These are phyloP conservation scores for Oldenlandia corymbosa DNA, from an alignment of 257 asterid genomes.

Conservation along the genomic window DNA sequence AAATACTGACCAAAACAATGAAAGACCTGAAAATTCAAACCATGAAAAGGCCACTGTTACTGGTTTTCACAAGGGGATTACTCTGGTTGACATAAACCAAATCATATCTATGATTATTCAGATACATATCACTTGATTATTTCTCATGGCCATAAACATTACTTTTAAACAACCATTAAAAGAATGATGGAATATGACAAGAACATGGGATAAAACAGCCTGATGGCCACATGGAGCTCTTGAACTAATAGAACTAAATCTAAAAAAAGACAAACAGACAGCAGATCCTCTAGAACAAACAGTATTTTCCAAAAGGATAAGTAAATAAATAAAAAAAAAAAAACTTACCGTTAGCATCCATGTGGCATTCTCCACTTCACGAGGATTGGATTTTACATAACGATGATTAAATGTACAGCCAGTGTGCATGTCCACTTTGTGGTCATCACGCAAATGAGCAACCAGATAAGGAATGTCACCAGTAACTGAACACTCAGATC, in stretches of 20 bases:
- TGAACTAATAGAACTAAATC: too few species aligned
- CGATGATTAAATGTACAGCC: slow-evolving; percentile 86
- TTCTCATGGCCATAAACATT: too few species aligned
- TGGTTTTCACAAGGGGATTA: background rate
- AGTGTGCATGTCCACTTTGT: slow-evolving; percentile 85
- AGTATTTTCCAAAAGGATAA: background rate
- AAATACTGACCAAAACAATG: slow-evolving; percentile 74
- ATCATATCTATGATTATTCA: background rate
- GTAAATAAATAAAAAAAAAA: background rate
- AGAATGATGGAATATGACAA: background rate
- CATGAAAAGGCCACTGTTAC: background rate
- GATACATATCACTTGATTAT: too few species aligned
- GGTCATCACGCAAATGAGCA: slow-evolving; percentile 74
- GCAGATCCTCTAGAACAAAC: slow-evolving; percentile 1
- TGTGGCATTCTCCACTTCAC: slow-evolving; percentile 81
- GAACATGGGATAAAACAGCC: too few species aligned
- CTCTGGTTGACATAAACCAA: background rate
- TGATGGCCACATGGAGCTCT: too few species aligned
- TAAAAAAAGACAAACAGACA: background rate
- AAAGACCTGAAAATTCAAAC: slow-evolving; percentile 48
- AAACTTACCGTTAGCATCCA: slow-evolving; percentile 80
- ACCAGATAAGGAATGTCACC: slow-evolving; percentile 74
- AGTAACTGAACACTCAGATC: slow-evolving; percentile 63
- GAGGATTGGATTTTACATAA: slow-evolving; percentile 76
- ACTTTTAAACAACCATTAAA: background rate